phyloP scores from a whole-genome alignment of 177 flowering plant species.

The Vitis hybrid region DNA sequence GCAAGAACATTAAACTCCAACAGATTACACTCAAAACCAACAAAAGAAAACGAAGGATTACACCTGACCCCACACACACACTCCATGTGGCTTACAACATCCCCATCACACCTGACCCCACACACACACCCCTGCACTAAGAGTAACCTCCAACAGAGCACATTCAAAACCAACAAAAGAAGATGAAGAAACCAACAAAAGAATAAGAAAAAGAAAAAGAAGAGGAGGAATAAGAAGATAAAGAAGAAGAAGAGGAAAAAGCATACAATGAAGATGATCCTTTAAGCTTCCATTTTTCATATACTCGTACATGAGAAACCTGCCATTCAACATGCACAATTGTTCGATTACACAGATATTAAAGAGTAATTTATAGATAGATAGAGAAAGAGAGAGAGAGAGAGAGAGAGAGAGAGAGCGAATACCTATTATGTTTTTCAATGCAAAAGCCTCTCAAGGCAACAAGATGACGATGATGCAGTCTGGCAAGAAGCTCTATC shows the following conservation, averaged over 20 bases:
- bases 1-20: too few relatives aligned
- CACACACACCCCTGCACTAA: too few relatives aligned
- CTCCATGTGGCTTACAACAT: too few relatives aligned
- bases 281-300: constrained; percentile 97
- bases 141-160: too few relatives aligned
- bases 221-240: background rate
- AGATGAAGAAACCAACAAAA: too few relatives aligned
- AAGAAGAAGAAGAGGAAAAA: constrained; percentile 5
- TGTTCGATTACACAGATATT: background rate
- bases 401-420: background rate
- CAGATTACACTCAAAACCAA: too few relatives aligned
- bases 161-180: too few relatives aligned
- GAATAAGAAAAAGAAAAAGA: too few relatives aligned
- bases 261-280: constrained; percentile 86
- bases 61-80: too few relatives aligned
- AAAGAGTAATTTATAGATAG: background rate
- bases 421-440: constrained; percentile 73
- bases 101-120: too few relatives aligned
- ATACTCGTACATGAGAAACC: constrained; percentile 93
- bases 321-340: constrained; percentile 25
- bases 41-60: too few relatives aligned
- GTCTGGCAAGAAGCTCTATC: constrained; percentile 88
- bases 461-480: constrained; percentile 99
- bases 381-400: background rate
- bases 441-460: constrained; percentile 84